Base-by-base conservation (phyloP, 306 rosid species). In the Alnus rubra region DNA sequence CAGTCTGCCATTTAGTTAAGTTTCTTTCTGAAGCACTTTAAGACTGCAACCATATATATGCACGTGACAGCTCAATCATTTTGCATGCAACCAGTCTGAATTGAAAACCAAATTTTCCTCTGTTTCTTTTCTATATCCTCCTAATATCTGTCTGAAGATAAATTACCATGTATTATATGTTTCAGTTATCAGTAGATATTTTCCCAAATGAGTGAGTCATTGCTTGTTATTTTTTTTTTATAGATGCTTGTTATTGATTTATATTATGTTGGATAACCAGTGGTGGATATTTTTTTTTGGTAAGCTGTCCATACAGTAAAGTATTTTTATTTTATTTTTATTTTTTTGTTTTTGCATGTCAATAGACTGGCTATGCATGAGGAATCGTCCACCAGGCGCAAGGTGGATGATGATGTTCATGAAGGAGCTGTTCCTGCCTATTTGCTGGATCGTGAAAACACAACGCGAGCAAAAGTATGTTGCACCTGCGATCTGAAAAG, bases 351-450 rank as follows among this genome's bases (percentile, higher is more conserved):
- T 44, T 52, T 78, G 8, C 55, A 31, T 68, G 14, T 75, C 71
- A 62, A 83, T 87, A 94, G 98, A 71, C 85, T 94, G 86, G 87
- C 86, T 45, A 91, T 91, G 93, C 98, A 94, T 62, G 98, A 92
- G 79, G 97, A 94, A 79, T 92, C 97, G 18, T 82, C 93, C 48
- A 73, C 85, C 60, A 84, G 97, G 80, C 92, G 93, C 74, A 94
- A 91, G 91, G 87, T 87, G 49, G 97, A 92, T 71, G 98, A 94
- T 74, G 92, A 90, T 83, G 93, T 92, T 80, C 90, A 82, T 2
- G 92, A 92, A 16, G 97, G 97, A 39, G 94, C 97, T 69, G 80
- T 90, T 78, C 98, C 97, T 67, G 89, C 94, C 6, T 94, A 88
- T 85, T 87, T 94, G 72, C 75, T 94, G 60, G 98, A 94, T 80